Evolutionary conservation across 2,329 filamentous ascomycete species (phyloP).

Genomic region (Venturia nashicola): DNA sequence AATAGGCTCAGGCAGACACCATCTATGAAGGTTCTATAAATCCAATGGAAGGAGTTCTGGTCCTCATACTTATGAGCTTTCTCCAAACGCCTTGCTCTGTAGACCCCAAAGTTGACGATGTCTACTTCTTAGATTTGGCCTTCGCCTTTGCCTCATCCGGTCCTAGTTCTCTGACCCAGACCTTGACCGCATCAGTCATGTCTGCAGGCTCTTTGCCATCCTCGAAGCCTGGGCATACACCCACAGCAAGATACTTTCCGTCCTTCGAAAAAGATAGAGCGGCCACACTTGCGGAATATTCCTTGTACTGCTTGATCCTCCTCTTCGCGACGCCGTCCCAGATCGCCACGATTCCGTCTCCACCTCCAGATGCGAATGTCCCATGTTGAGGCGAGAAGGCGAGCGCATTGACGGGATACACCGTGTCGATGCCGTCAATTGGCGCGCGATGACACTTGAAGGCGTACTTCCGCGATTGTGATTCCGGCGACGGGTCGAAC

Average conservation of each 20-base stretch:
- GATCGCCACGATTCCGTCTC: conserved; percentile 80
- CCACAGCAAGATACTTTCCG: conserved; percentile 68
- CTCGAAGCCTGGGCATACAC: conserved; percentile 77
- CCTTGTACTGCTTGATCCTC: conserved; percentile 79
- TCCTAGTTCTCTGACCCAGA: conserved; percentile 72
- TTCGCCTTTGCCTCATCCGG: conserved; percentile 86
- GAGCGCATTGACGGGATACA: conserved; percentile 84
- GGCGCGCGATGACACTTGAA: conserved; percentile 95
- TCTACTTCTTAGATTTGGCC: conserved; percentile 42
- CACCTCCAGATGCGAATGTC: conserved; percentile 81
- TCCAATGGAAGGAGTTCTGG: conserved; percentile 30
- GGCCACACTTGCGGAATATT: conserved; percentile 66
- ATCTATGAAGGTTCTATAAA: not conserved
- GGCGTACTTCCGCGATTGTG: conserved; percentile 87
- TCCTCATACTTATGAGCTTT: not conserved
- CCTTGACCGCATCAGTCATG: conserved; percentile 55
- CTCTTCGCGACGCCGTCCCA: conserved; percentile 91
- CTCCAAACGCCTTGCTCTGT: not conserved
- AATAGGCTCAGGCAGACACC: not conserved
- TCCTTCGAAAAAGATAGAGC: conserved; percentile 65
- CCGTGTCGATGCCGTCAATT: conserved; percentile 59
- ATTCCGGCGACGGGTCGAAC: conserved; percentile 83
- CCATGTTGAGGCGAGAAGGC: conserved; percentile 70
- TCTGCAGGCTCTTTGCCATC: conserved; percentile 70
- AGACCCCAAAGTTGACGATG: not conserved